Evolutionary conservation across 768 basidiomycete species (phyloP).

Genomic region (Lactarius quietus): DNA sequence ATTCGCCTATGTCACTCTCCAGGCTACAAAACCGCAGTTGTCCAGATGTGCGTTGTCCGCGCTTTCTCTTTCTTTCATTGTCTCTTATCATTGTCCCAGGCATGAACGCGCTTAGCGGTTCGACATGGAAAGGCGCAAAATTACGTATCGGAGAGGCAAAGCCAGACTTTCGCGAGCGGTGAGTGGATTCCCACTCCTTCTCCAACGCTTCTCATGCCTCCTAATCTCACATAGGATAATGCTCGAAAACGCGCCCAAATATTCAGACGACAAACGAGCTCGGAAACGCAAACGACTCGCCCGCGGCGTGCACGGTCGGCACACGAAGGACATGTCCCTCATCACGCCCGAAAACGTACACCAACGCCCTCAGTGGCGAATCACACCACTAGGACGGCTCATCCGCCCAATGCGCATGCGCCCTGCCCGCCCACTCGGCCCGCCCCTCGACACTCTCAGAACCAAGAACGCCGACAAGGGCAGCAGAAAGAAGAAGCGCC

Average conservation of each 20-base stretch:
- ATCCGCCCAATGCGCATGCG: constrained; percentile 68
- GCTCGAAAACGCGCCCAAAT: constrained; percentile 35
- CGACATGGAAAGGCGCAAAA: constrained; percentile 86
- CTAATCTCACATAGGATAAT: constrained; percentile 34
- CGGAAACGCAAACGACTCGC: constrained; percentile 42
- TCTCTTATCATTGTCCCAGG: constrained; percentile 39
- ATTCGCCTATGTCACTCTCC: constrained; percentile 72
- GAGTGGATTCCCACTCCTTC: constrained; percentile 17
- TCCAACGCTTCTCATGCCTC: constrained; percentile 22
- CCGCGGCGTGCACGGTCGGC: constrained; percentile 38
- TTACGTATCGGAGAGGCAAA: constrained; percentile 81
- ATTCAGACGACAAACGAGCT: constrained; percentile 35
- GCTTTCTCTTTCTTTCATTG: neutral
- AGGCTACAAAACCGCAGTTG: constrained; percentile 55
- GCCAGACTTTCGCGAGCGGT: constrained; percentile 68
- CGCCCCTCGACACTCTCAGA: constrained; percentile 16
- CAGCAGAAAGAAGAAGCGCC: constrained; percentile 40
- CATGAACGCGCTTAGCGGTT: constrained; percentile 71
- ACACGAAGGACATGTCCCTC: constrained; percentile 61
- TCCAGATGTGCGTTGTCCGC: constrained; percentile 52
- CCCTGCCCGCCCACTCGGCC: constrained; percentile 54
- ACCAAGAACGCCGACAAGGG: constrained; percentile 24
- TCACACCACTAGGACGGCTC: constrained; percentile 62
- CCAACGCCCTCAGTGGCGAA: constrained; percentile 59
- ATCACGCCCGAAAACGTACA: constrained; percentile 56